These are phyloP conservation scores for Silene uniflora DNA, from an alignment of 148 eudicot genomes.

Conservation along the genomic window DNA sequence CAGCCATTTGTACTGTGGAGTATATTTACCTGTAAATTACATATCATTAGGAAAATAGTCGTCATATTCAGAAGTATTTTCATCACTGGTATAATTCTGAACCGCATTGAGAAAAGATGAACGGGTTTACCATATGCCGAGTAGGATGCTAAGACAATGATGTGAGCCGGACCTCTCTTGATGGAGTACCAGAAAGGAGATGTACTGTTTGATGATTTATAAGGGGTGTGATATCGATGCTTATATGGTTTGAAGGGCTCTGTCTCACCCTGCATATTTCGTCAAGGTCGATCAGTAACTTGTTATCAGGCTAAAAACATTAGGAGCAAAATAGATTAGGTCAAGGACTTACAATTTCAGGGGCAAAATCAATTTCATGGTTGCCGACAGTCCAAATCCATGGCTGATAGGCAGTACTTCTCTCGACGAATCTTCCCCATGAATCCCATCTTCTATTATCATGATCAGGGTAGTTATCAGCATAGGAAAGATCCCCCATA, in stretches of 20 bases:
- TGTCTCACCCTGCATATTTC: constrained; percentile 31
- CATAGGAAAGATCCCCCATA: constrained; percentile 53
- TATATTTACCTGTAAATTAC: constrained; percentile 58
- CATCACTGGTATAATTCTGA: not conserved
- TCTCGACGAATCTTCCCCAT: too few species aligned
- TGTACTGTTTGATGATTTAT: constrained; percentile 28
- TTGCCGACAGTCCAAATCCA: too few species aligned
- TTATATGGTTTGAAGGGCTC: constrained; percentile 39
- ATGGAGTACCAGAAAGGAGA: constrained; percentile 29
- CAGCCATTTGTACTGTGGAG: constrained; percentile 82
- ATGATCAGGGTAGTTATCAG: constrained; percentile 37
- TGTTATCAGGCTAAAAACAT: not conserved
- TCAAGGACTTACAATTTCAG: too few species aligned
- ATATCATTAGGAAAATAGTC: not conserved
- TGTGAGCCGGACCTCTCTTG: constrained; percentile 31
- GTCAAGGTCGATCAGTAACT: not conserved
- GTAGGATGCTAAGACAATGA: constrained; percentile 28
- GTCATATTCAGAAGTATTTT: not conserved
- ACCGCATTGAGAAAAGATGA: not conserved
- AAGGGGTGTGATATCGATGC: constrained; percentile 43
- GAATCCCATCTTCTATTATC: constrained; percentile 49
- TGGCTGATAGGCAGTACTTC: too few species aligned
- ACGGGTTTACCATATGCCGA: constrained; percentile 23
- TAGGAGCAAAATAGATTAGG: not conserved
- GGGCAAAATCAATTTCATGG: too few species aligned